phyloP scores from a whole-genome alignment of 441 rosid genomes.

The Kokia cookei region DNA sequence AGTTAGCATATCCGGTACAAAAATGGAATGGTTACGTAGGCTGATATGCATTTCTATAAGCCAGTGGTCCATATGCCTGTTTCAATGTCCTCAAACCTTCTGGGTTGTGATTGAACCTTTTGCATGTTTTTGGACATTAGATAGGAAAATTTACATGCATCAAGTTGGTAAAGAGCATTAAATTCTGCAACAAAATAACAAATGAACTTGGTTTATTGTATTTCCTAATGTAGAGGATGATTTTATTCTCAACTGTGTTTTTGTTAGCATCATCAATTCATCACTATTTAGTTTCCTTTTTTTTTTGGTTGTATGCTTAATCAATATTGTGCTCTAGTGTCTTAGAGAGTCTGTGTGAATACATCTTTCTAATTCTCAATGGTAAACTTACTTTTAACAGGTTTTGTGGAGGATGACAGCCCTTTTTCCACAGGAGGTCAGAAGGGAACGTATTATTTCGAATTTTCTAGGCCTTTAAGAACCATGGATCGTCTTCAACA shows the following conservation, averaged over 20 bases:
- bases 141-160: not conserved
- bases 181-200: not conserved
- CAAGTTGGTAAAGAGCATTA: not conserved
- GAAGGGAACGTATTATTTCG: slow-evolving; percentile 82
- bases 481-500: slow-evolving; percentile 89
- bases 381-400: slow-evolving; percentile 26
- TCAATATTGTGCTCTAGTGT: not conserved
- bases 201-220: not conserved
- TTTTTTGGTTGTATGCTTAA: not conserved
- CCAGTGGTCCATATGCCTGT: not conserved
- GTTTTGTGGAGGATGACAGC: slow-evolving; percentile 82
- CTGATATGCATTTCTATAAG: not conserved
- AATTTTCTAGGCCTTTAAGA: slow-evolving; percentile 90
- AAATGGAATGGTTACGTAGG: not conserved
- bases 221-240: not conserved
- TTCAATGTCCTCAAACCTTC: slow-evolving; percentile 6
- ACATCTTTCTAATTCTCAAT: not conserved
- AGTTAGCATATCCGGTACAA: not conserved
- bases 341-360: not conserved
- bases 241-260: not conserved
- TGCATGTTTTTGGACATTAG: not conserved
- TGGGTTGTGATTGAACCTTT: not conserved
- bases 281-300: not conserved
- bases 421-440: slow-evolving; percentile 64
- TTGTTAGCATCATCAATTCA: not conserved